A percentile compares a stretch with the other conserved stretches of the same genome.
Conservation (phyloP, 192 early-diverging fungal species). For the Coemansia sp. region DNA sequence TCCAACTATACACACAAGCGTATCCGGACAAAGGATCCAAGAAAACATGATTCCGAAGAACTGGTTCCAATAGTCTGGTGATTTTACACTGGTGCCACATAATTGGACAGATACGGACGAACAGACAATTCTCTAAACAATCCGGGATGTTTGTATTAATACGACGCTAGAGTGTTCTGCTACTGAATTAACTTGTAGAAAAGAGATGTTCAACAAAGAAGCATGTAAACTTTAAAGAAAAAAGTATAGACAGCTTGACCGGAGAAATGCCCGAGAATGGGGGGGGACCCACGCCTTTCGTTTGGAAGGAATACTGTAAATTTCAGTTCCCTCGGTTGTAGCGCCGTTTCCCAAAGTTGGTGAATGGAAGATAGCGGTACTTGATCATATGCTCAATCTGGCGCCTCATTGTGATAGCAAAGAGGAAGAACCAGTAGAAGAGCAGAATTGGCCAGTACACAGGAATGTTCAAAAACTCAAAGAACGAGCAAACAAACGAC, state of each 20-base stretch:
- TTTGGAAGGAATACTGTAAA: too few species aligned
- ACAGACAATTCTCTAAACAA: too few species aligned
- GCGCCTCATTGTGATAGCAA: conserved; percentile 93
- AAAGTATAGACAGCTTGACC: neutral
- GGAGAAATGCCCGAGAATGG: neutral
- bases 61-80: too few species aligned
- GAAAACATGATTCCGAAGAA: too few species aligned
- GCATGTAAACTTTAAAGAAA: conserved; percentile 4
- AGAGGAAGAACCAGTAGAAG: conserved; percentile 94
- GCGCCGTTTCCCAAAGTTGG: conserved; percentile 74
- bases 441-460: conserved; percentile 99
- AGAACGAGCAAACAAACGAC: conserved; percentile 85
- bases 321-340: conserved; percentile 53
- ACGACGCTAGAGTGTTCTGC: conserved; percentile 1
- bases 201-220: neutral
- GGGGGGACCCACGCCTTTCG: neutral
- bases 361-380: conserved; percentile 85
- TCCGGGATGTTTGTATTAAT: neutral
- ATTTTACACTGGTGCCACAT: neutral
- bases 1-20: too few species aligned
- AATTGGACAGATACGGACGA: neutral
- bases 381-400: conserved; percentile 98
- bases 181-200: neutral
- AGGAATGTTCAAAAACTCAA: conserved; percentile 90
- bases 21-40: too few species aligned